Conservation (phyloP, 495 filamentous ascomycete genomes). For the Ascobolus immersus region DNA sequence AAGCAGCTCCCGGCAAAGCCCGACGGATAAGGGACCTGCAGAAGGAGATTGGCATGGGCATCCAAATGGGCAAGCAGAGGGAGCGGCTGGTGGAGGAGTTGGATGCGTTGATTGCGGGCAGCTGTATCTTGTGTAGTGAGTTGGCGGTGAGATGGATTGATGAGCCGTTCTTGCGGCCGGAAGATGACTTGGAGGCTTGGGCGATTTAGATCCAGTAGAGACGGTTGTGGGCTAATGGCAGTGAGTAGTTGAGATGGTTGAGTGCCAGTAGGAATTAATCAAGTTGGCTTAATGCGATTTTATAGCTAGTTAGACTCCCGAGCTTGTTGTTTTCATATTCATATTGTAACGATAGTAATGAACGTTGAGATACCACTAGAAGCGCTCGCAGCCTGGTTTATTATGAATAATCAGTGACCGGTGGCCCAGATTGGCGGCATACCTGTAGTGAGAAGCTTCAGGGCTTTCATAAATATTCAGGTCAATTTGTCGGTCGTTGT, state of each 20-base stretch:
- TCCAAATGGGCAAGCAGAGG: constrained; percentile 32
- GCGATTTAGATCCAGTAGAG: constrained; percentile 27
- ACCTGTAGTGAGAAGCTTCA: no score
- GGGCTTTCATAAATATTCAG: no score
- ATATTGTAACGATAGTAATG: no score
- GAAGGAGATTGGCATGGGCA: constrained; percentile 45
- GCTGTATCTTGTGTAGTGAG: constrained; percentile 70
- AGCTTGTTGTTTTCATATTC: no score
- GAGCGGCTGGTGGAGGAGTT: constrained; percentile 72
- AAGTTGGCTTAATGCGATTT: no score
- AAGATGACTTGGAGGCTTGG: constrained; percentile 61
- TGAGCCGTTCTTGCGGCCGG: constrained; percentile 54
- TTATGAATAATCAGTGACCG: no score
- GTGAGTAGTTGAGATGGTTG: constrained; percentile 1
- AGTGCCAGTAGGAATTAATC: background rate
- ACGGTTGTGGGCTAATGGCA: background rate
- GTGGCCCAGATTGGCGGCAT: no score
- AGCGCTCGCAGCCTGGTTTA: no score
- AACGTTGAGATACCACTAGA: no score
- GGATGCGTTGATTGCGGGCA: constrained; percentile 57
- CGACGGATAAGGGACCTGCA: constrained; percentile 67
- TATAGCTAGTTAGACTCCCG: no score
- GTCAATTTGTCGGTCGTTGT: no score
- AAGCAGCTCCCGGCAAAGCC: constrained; percentile 43
- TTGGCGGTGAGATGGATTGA: constrained; percentile 81